Base-by-base conservation (phyloP, 2,329 filamentous ascomycete species). In the Venturia effusa region DNA sequence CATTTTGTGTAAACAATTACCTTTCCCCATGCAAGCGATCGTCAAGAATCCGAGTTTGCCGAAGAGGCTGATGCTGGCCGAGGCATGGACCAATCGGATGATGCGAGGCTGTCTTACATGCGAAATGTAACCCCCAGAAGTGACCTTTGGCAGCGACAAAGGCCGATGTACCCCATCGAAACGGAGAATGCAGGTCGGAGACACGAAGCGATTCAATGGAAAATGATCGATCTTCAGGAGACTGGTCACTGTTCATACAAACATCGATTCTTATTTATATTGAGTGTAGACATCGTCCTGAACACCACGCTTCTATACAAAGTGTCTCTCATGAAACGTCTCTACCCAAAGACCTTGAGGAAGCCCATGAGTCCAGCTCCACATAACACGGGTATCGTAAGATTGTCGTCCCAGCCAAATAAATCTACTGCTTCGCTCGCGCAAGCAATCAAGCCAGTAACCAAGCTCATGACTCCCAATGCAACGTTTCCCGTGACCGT, bases 341-440 rank as follows among this genome's bases (percentile, higher is more conserved):
- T 39, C 48, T 45, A 63, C 22, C 87, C 88, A 80, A 97, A 97
- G 60, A 92, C 75, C 78, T 89, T 95, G 70, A 97, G 81, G 74
- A 99, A 97, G 0, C 88, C 89, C 88, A 90, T 96, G 66, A 99
- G 86, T 7, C 92, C 92, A 57, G 91, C 77, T 30, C 92, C 92
- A 72, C 91, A 96, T 61, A 99, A 80, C 32, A 96, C 86, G 1
- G 94, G 94, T 74, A 99, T 99, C 61, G 93, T 97, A 70, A 99
- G 80, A 76, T 99, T 99, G 77, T 99, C 94, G 72, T 99, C 94
- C 89, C 91, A 92, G 59, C 92, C 90, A 73, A 92, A 97, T 0
- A 97, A 72, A 76, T 99, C 92, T 57, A 96, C 82, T 19, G 93
- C 88, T 76, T 99, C 94, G 71, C 92, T 97, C 55, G 87, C 86